These are phyloP conservation scores for Sarocladium strictum DNA, from an alignment of 2,329 filamentous ascomycete species.

Conservation along the genomic window DNA sequence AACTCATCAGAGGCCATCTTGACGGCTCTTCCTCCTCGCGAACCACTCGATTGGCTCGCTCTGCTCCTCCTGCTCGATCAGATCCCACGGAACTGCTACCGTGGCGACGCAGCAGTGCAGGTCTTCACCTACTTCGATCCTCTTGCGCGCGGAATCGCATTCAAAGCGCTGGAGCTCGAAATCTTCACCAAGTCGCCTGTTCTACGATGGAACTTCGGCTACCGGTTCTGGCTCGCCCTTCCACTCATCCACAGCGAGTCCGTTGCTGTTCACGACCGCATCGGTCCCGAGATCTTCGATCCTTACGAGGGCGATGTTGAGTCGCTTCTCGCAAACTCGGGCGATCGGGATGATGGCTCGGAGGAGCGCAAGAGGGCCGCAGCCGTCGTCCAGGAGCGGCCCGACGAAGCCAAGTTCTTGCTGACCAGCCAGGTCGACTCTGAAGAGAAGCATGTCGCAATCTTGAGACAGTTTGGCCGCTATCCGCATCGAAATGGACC, in stretches of 20 bases:
- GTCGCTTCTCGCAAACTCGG: slow-evolving; percentile 21
- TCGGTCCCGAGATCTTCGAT: not conserved
- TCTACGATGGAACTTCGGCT: slow-evolving; percentile 28
- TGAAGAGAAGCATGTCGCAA: slow-evolving; percentile 40
- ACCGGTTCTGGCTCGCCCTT: slow-evolving; percentile 52
- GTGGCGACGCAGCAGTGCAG: slow-evolving; percentile 35
- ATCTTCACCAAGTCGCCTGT: slow-evolving; percentile 11
- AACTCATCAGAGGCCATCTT: slow-evolving; percentile 25
- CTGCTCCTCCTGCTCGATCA: slow-evolving; percentile 57
- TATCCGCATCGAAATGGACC: slow-evolving; percentile 53
- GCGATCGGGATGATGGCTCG: slow-evolving; percentile 6
- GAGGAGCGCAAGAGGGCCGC: slow-evolving; percentile 19
- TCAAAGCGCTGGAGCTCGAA: slow-evolving; percentile 24
- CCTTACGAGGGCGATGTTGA: slow-evolving; percentile 24
- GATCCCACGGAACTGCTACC: slow-evolving; percentile 56
- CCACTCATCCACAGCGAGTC: slow-evolving; percentile 56
- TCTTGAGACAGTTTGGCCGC: slow-evolving; percentile 48
- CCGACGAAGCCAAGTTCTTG: slow-evolving; percentile 20
- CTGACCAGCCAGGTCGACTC: slow-evolving; percentile 22
- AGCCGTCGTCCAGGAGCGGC: slow-evolving; percentile 19
- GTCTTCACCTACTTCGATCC: slow-evolving; percentile 52
- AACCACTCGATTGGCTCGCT: slow-evolving; percentile 35
- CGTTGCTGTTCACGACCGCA: slow-evolving; percentile 34
- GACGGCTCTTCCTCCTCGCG: slow-evolving; percentile 18
- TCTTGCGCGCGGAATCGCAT: slow-evolving; percentile 39